Conservation (phyloP, 2,329 filamentous ascomycete genomes). For the Monosporascus cannonballus region DNA sequence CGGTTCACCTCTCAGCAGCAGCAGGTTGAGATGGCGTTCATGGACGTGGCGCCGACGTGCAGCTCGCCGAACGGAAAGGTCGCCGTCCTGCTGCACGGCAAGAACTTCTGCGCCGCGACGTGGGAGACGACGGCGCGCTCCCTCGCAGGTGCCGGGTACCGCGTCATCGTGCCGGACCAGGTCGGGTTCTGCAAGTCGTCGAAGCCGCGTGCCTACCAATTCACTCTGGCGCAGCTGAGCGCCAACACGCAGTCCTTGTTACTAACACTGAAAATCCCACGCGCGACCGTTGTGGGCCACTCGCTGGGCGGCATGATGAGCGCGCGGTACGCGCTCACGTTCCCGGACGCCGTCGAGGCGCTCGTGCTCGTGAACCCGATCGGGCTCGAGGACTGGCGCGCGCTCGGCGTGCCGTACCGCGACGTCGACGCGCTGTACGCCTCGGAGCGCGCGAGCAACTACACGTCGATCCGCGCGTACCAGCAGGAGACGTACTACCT, state of each 20-base stretch:
- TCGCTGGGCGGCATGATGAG: constrained; percentile 51
- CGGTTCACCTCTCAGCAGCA: constrained; percentile 40
- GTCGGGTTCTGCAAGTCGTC: constrained; percentile 53
- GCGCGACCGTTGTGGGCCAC: constrained; percentile 45
- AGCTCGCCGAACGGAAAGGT: constrained; percentile 30
- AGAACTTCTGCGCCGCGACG: constrained; percentile 50
- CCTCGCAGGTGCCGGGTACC: constrained; percentile 38
- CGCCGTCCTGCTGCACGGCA: constrained; percentile 46
- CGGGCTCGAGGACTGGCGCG: constrained; percentile 49
- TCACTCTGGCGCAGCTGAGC: constrained; percentile 44
- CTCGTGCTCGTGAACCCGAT: constrained; percentile 46
- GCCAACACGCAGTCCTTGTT: constrained; percentile 45
- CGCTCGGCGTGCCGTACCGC: constrained; percentile 41
- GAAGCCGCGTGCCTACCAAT: constrained; percentile 45
- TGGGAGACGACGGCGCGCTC: constrained; percentile 42
- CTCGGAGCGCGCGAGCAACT: constrained; percentile 34
- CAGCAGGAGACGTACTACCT: constrained; percentile 44
- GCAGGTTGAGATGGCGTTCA: constrained; percentile 49
- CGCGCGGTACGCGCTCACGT: constrained; percentile 45
- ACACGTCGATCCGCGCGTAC: constrained; percentile 38
- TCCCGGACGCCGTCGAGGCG: constrained; percentile 33
- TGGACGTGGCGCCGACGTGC: constrained; percentile 39
- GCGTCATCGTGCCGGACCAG: constrained; percentile 48
- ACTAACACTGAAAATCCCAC: constrained; percentile 33
- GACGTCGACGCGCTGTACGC: constrained; percentile 33